Base-by-base conservation (phyloP, 805 yeast genomes). In the Pichia pseudocactophila region DNA sequence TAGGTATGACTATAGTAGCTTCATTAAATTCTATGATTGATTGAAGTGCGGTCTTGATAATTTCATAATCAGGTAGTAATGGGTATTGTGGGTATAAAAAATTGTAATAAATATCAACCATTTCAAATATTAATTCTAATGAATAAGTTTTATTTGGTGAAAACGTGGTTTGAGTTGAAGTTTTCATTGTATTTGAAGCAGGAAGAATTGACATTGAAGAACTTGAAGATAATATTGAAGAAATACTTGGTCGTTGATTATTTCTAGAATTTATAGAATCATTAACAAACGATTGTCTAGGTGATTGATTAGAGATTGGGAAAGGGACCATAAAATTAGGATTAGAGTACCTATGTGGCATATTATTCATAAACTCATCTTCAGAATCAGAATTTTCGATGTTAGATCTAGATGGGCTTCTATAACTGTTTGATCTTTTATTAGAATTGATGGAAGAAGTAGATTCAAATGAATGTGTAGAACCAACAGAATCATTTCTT, bases 41-140 rank as follows among this genome's bases (percentile, higher is more conserved):
- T 15, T 54, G 51, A 12, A 65, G 40, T 30, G 56, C 46, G 6
- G 53, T 44, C n/a, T 53, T 27, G 6, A 69, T 45, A 15, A 51
- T 50, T 15, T 52, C 50, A 17, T 55, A 54, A 40, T 63, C 57
- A 1, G 76, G 70, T 20, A 75, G 56, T 3, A 74, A 55, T 7
- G 79, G 78, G 47, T 71, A 69, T 36, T 59, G 64, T 1, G 46
- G 42, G 49, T 74, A 78, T 50, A 69, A 63, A 34, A 60, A 65
- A 7, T 59, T 34, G 49, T 71, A 74, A 51, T 74, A 74, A 4
- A 59, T 42, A 30, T 62, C 64, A 22, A 48, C 30, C 20, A 41
- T 20, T 9, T 11, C 20, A 13, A 33, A 16, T 2, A 48, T 28
- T 17, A 17, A 18, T 11, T 32, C 36, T 34, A 34, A 34, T 11